Evolutionary conservation across 2,329 filamentous ascomycete genomes (phyloP).

Genomic region (Xylaria sp.): DNA sequence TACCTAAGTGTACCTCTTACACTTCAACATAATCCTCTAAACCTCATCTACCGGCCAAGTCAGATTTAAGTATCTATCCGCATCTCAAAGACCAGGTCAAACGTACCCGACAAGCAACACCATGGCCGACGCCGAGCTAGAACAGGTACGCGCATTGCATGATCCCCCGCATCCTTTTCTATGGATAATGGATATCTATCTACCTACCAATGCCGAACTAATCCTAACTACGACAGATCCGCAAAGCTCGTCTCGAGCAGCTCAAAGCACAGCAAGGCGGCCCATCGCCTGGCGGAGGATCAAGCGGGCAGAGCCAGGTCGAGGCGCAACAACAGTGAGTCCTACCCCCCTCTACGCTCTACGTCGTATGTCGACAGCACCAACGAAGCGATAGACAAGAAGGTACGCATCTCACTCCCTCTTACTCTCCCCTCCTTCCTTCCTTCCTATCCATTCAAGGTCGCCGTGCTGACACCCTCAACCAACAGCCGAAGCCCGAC

Average conservation of each 20-base stretch:
- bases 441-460: not conserved
- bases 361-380: not conserved
- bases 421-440: not conserved
- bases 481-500: slow-evolving; percentile 70
- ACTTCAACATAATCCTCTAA: not conserved
- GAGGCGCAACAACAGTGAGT: slow-evolving; percentile 71
- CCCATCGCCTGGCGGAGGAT: slow-evolving; percentile 56
- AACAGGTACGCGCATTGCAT: slow-evolving; percentile 45
- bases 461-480: not conserved
- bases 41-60: not conserved
- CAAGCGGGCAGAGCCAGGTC: slow-evolving; percentile 62
- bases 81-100: not conserved
- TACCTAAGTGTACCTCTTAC: too few species aligned
- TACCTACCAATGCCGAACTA: slow-evolving; percentile 2
- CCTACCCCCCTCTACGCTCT: not conserved
- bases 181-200: too few species aligned
- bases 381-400: slow-evolving; percentile 53
- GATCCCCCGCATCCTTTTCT: not conserved
- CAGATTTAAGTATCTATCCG: too few species aligned
- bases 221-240: slow-evolving; percentile 68
- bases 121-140: slow-evolving; percentile 55
- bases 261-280: slow-evolving; percentile 77
- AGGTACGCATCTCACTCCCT: slow-evolving; percentile 29
- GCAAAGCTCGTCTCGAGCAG: slow-evolving; percentile 91
- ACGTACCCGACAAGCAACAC: slow-evolving; percentile 5